Evolutionary conservation across 2,329 filamentous ascomycete species (phyloP).

Genomic region (Xylariales sp.): DNA sequence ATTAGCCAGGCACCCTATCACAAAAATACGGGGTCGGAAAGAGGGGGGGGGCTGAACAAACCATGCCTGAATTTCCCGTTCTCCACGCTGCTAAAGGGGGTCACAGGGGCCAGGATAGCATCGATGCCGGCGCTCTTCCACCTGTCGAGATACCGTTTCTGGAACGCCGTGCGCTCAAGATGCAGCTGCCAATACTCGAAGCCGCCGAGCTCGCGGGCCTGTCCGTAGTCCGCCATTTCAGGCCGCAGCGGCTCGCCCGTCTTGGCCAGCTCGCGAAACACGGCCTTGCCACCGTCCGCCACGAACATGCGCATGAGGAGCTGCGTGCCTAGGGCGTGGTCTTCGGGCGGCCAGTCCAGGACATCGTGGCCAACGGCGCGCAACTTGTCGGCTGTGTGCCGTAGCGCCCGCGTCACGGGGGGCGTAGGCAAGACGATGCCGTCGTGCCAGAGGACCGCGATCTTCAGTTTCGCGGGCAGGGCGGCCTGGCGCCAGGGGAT

Average conservation of each 20-base stretch:
- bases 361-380: constrained; percentile 61
- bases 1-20: constrained; percentile 9
- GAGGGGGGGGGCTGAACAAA: constrained; percentile 40
- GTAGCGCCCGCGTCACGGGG: constrained; percentile 69
- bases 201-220: constrained; percentile 54
- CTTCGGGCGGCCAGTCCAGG: constrained; percentile 62
- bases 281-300: constrained; percentile 59
- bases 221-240: constrained; percentile 45
- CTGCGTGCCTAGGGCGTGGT: constrained; percentile 53
- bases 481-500: constrained; percentile 63
- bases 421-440: constrained; percentile 73
- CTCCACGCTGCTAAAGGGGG: constrained; percentile 57
- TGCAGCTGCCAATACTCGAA: constrained; percentile 63
- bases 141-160: constrained; percentile 59
- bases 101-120: constrained; percentile 70
- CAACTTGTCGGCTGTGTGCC: constrained; percentile 57
- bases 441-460: constrained; percentile 75
- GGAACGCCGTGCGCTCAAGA: constrained; percentile 57
- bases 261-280: constrained; percentile 53
- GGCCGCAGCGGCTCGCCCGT: constrained; percentile 55
- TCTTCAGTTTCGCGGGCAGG: constrained; percentile 57
- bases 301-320: constrained; percentile 61
- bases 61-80: constrained; percentile 58
- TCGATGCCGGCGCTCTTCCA: constrained; percentile 65
- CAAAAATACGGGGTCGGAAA: neutral